Base-by-base conservation (phyloP, 2,329 filamentous ascomycete genomes). In the Pyrenophora graminea region DNA sequence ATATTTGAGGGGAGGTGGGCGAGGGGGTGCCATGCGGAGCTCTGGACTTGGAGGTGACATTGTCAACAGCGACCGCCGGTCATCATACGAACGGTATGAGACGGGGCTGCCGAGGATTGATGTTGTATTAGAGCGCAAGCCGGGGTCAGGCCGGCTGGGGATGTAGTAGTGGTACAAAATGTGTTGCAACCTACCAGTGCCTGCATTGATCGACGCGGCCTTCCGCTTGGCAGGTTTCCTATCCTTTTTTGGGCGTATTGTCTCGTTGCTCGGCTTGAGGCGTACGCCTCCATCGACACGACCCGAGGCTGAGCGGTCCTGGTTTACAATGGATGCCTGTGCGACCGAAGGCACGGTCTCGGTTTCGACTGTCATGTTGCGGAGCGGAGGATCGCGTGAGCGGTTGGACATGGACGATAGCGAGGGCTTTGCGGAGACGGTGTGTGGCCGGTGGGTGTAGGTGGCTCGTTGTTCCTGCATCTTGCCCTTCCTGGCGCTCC, bases 281-380 rank as follows among this genome's bases (percentile, higher is more conserved):
- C 91, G 87, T 38, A 99, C 77, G 58, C 89, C 95, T 37, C 89
- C 86, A 37, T 88, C 86, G 51, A 84, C 84, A 15, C 82, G 80
- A 17, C 85, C 85, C n/a, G 81, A 74, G 13, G 66, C 76, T 18
- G 78, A 76, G 53, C 84, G 77, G 54, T 87, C 85, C 38, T 79
- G 78, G 31, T 78, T 74, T 21, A 84, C 84, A 30, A 87, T 86
- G 23, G 96, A 79, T 8, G 88, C 85, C 67, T 96, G 92, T 9
- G 92, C 91, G 47, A 97, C 89, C 3, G 92, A 96, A 37, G 85
- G 88, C 32, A 99, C 94, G 0, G 92, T 96, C 74, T 99, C 94
- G 0, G 94, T 97, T 77, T 99, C 94, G 12, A 97, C 93, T 8
- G 91, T 97, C 91, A 99, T 97, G 64, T 90, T 94, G 68, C 88